Percentiles rank a stretch among this genome's conserved stretches.
Conservation (phyloP, 1,139 yeast species). For the Trichomonascaceae sp. region DNA sequence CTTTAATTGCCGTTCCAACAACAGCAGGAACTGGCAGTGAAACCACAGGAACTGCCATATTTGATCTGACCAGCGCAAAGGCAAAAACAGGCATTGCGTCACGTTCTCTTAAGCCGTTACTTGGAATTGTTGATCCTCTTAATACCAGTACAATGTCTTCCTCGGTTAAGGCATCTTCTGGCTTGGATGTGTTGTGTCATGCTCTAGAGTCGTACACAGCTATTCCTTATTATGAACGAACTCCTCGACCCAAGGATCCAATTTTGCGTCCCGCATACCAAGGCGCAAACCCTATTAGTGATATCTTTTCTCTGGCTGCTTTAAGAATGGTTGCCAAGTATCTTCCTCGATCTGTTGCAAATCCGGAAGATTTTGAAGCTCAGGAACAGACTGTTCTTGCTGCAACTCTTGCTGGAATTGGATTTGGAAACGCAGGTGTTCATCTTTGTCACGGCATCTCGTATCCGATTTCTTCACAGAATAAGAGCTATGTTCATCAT, state of each 20-base stretch:
- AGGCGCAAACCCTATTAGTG: slow-evolving; percentile 40
- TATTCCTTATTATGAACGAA: slow-evolving; percentile 36
- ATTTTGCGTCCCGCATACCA: slow-evolving; percentile 38
- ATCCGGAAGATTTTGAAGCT: slow-evolving; percentile 36
- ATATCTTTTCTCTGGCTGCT: slow-evolving; percentile 37
- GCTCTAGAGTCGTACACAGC: slow-evolving; percentile 41
- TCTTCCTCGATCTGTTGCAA: slow-evolving; percentile 35
- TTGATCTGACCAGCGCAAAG: slow-evolving; percentile 32
- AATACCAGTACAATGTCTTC: slow-evolving; percentile 40
- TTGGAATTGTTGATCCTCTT: slow-evolving; percentile 39
- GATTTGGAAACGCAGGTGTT: slow-evolving; percentile 40
- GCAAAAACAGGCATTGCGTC: slow-evolving; percentile 39
- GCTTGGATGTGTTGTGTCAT: slow-evolving; percentile 42
- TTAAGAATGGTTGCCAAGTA: slow-evolving; percentile 35
- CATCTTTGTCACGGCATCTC: slow-evolving; percentile 39
- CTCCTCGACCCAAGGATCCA: slow-evolving; percentile 37
- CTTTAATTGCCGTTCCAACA: slow-evolving; percentile 40
- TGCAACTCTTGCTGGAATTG: slow-evolving; percentile 39
- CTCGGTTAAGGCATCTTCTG: slow-evolving; percentile 39
- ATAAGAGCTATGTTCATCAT: slow-evolving; percentile 34
- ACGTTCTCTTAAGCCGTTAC: slow-evolving; percentile 35
- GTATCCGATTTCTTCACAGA: slow-evolving; percentile 37
- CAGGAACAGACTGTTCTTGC: slow-evolving; percentile 37
- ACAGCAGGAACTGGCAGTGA: slow-evolving; percentile 45
- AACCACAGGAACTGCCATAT: slow-evolving; percentile 41